Evolutionary conservation across 2,329 filamentous ascomycete species (phyloP).

Genomic region (Alternaria postmessia): DNA sequence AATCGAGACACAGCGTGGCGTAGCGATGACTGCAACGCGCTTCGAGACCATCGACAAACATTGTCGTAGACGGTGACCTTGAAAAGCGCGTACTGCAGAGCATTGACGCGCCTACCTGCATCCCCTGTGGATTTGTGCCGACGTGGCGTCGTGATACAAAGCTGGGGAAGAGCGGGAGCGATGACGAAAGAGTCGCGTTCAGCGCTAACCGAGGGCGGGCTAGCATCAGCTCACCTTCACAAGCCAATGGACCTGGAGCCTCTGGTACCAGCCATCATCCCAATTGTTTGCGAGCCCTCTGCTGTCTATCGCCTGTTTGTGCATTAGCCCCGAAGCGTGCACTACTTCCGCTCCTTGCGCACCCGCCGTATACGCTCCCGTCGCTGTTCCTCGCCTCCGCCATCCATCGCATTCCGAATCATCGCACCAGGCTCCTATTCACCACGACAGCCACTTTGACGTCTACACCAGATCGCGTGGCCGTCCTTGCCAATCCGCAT

Average conservation of each 20-base stretch:
- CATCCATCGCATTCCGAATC: constrained; percentile 26
- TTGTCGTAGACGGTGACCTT: accelerated
- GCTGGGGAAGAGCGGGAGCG: constrained; percentile 23
- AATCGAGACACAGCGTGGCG: neutral
- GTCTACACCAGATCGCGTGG: constrained; percentile 31
- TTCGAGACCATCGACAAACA: neutral
- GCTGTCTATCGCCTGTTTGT: constrained; percentile 9
- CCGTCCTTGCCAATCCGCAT: constrained; percentile 35
- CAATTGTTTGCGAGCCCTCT: constrained; percentile 15
- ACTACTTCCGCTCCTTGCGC: neutral
- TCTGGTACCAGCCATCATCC: constrained; percentile 16
- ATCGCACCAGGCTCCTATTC: constrained; percentile 35
- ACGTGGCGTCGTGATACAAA: constrained; percentile 15
- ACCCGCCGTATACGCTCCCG: constrained; percentile 5
- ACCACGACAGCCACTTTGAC: constrained; percentile 21
- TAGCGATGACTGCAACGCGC: neutral
- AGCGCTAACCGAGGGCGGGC: constrained; percentile 25
- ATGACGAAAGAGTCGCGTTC: constrained; percentile 28
- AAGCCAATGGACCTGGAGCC: constrained; percentile 27
- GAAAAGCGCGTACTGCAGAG: neutral
- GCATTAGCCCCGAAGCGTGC: neutral
- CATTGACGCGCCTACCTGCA: neutral
- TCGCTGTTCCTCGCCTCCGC: constrained; percentile 1
- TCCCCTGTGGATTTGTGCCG: neutral
- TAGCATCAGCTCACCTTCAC: constrained; percentile 32